Conservation (phyloP, 2,329 filamentous ascomycete genomes). For the Talaromyces rugulosus region DNA sequence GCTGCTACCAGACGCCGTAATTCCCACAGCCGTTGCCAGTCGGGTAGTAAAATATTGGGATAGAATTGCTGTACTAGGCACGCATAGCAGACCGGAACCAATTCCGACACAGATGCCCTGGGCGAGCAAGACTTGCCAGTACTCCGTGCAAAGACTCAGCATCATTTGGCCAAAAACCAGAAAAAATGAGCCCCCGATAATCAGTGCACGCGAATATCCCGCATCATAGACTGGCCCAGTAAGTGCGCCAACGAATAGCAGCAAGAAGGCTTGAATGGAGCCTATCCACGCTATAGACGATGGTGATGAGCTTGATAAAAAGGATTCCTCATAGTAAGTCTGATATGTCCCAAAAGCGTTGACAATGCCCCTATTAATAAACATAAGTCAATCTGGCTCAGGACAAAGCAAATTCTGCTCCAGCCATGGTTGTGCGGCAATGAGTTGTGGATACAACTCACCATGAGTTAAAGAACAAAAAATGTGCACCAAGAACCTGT, state of each 20-base stretch:
- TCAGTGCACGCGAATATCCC: constrained; percentile 32
- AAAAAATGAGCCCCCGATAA: constrained; percentile 26
- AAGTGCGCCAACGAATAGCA: constrained; percentile 40
- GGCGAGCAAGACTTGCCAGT: constrained; percentile 48
- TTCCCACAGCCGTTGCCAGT: constrained; percentile 27
- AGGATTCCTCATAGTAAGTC: constrained; percentile 35
- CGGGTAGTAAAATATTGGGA: constrained; percentile 24
- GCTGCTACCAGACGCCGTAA: constrained; percentile 23
- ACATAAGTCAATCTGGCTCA: neutral
- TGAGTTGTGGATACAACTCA: neutral
- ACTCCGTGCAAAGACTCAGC: constrained; percentile 40
- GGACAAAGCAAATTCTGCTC: neutral
- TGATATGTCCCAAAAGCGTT: constrained; percentile 43
- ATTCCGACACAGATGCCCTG: constrained; percentile 40
- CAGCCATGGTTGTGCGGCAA: neutral
- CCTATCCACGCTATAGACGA: constrained; percentile 45
- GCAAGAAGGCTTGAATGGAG: constrained; percentile 40
- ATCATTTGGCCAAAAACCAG: constrained; percentile 43
- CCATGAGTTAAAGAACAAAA: constrained; percentile 5
- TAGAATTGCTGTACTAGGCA: constrained; percentile 26
- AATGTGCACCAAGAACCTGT: constrained; percentile 3
- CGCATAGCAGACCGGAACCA: constrained; percentile 37
- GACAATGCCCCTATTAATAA: constrained; percentile 16
- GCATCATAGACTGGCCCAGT: constrained; percentile 40
- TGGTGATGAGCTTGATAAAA: constrained; percentile 24